Conservation (phyloP, 1,284 basidiomycete genomes). For the Caloboletus firmus region DNA sequence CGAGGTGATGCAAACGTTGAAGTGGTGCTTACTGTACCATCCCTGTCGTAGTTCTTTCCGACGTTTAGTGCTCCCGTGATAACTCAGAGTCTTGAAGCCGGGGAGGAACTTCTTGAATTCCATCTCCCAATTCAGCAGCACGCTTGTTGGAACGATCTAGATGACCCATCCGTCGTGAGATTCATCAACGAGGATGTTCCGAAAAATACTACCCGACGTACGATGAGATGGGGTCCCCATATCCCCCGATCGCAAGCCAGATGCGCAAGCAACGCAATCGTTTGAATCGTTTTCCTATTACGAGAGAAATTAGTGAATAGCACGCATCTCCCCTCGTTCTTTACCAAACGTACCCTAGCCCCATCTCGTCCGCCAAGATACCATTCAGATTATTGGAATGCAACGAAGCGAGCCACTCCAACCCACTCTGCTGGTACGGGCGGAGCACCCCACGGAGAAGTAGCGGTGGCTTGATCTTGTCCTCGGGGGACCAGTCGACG, state of each 20-base stretch:
- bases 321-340: not conserved
- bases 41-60: slow-evolving; percentile 92
- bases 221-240: slow-evolving; percentile 96
- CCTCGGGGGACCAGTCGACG: slow-evolving; percentile 59
- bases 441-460: slow-evolving; percentile 86
- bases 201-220: slow-evolving; percentile 31
- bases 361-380: slow-evolving; percentile 93
- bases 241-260: slow-evolving; percentile 93
- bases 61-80: slow-evolving; percentile 89
- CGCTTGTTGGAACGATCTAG: slow-evolving; percentile 89
- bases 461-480: slow-evolving; percentile 71
- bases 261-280: slow-evolving; percentile 89
- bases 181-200: not conserved
- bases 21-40: slow-evolving; percentile 91
- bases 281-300: slow-evolving; percentile 93
- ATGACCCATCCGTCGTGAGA: not conserved
- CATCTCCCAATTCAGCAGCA: slow-evolving; percentile 98
- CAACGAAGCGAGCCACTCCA: slow-evolving; percentile 94
- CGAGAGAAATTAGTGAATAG: slow-evolving; percentile 6
- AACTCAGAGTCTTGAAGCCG: slow-evolving; percentile 89
- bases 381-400: slow-evolving; percentile 90
- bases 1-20: slow-evolving; percentile 96
- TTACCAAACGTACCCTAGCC: slow-evolving; percentile 66
- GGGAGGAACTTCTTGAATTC: slow-evolving; percentile 98
- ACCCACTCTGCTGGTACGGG: slow-evolving; percentile 91